phyloP scores from a whole-genome alignment of 805 yeast genomes.

The Candida sanyiensis region DNA sequence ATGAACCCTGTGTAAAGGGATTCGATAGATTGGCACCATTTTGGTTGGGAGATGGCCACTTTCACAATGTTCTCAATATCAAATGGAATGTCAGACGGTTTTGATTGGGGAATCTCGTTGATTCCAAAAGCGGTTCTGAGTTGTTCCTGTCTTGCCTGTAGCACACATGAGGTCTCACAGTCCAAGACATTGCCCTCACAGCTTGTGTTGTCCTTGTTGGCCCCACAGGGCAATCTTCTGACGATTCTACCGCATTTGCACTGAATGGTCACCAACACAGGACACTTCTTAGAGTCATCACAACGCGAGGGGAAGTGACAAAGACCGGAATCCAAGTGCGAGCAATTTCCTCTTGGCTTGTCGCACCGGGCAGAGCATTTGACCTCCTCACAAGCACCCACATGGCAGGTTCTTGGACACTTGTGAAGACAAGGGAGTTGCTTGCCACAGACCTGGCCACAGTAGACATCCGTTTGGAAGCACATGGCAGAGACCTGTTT shows the following conservation, averaged over 20 bases:
- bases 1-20: conserved; percentile 44
- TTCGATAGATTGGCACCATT: conserved; percentile 70
- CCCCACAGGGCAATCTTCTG: conserved; percentile 51
- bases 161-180: conserved; percentile 70
- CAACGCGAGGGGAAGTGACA: conserved; percentile 63
- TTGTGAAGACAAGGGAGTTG: conserved; percentile 42
- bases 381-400: conserved; percentile 46
- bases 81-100: conserved; percentile 15
- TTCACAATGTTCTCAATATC: conserved; percentile 18
- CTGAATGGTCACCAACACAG: conserved; percentile 39
- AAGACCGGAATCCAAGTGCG: conserved; percentile 54
- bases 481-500: conserved; percentile 55
- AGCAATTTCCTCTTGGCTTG: conserved; percentile 47
- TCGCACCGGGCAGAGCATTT: conserved; percentile 58
- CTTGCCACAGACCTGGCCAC: conserved; percentile 59
- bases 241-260: conserved; percentile 64
- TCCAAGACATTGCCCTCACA: conserved; percentile 34
- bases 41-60: conserved; percentile 36
- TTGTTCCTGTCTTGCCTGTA: conserved; percentile 51
- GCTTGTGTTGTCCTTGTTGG: conserved; percentile 32
- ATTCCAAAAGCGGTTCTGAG: conserved; percentile 59
- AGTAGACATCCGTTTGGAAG: conserved; percentile 61
- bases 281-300: conserved; percentile 47
- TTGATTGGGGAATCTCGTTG: neutral
- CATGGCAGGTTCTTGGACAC: conserved; percentile 53